These are phyloP conservation scores for Colletotrichum gloeosporioides DNA, from an alignment of 2,329 filamentous ascomycete genomes.

Conservation along the genomic window DNA sequence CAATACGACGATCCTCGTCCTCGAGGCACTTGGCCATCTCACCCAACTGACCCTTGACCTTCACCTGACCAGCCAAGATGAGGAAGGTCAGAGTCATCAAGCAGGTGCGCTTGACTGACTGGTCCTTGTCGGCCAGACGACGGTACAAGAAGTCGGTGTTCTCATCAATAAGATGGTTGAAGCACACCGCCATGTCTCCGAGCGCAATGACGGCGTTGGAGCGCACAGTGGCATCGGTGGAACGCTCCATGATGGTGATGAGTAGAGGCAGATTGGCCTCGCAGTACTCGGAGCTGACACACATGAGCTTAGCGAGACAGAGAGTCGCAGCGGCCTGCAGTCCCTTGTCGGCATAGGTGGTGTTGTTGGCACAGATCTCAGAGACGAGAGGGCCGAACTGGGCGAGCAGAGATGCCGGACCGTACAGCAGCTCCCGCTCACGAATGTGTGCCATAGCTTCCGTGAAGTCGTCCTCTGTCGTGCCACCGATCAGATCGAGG, in stretches of 20 bases:
- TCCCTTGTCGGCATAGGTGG: constrained; percentile 85
- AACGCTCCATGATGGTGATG: constrained; percentile 97
- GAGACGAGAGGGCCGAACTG: constrained; percentile 91
- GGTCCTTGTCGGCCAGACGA: constrained; percentile 85
- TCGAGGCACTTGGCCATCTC: constrained; percentile 99
- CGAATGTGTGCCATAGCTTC: constrained; percentile 85
- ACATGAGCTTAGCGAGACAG: constrained; percentile 98
- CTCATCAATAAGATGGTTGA: constrained; percentile 98
- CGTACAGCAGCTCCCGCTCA: constrained; percentile 83
- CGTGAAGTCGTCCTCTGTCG: constrained; percentile 91
- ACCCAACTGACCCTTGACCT: constrained; percentile 97
- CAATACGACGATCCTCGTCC: constrained; percentile 92
- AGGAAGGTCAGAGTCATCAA: constrained; percentile 98
- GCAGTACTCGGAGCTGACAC: constrained; percentile 95
- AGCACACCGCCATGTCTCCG: constrained; percentile 99
- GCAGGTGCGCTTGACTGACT: constrained; percentile 94
- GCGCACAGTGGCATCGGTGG: constrained; percentile 87
- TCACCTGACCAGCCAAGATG: constrained; percentile 96
- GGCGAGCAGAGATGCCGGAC: constrained; percentile 81
- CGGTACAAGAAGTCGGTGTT: constrained; percentile 98
- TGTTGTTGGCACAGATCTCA: constrained; percentile 95
- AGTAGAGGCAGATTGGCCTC: constrained; percentile 90
- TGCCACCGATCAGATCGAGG: constrained; percentile 94
- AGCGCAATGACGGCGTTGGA: constrained; percentile 97
- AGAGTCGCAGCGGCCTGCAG: constrained; percentile 93